phyloP scores from a whole-genome alignment of 768 basidiomycete species.

The Calocybe cyanea region DNA sequence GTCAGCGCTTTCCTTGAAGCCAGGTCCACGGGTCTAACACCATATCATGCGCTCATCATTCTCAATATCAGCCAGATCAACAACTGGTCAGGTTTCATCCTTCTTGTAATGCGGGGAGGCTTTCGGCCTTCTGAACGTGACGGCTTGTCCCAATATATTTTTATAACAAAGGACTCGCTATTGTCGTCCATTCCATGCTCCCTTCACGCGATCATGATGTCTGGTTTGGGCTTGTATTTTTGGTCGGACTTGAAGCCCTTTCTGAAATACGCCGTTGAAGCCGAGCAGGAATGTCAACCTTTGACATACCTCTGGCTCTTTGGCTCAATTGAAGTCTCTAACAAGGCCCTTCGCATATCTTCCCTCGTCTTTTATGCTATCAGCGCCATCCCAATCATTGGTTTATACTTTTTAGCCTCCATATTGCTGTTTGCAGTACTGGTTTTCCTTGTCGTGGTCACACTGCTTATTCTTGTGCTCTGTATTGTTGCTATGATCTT shows the following conservation, averaged over 20 bases:
- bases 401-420: slow-evolving; percentile 2
- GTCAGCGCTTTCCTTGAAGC: slow-evolving; percentile 6
- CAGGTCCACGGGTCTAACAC: slow-evolving; percentile 1
- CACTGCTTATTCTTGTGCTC: neutral
- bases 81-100: slow-evolving; percentile 7
- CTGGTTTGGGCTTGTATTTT: slow-evolving; percentile 3
- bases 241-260: slow-evolving; percentile 2
- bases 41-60: slow-evolving; percentile 3
- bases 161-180: neutral
- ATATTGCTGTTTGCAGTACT: neutral
- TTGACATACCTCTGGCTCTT: slow-evolving; percentile 8
- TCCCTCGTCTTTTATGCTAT: slow-evolving; percentile 5
- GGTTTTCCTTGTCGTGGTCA: neutral
- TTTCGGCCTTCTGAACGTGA: neutral
- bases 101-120: slow-evolving; percentile 1
- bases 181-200: neutral
- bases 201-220: slow-evolving; percentile 3
- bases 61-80: slow-evolving; percentile 10
- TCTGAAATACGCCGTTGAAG: neutral
- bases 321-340: neutral
- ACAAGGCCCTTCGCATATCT: slow-evolving; percentile 1
- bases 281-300: neutral
- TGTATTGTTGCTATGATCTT: neutral
- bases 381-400: neutral
- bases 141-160: neutral